A percentile compares a stretch with the other conserved stretches of the same genome.
Conservation (phyloP, 2,329 filamentous ascomycete genomes). For the Fusarium veterinarium region DNA sequence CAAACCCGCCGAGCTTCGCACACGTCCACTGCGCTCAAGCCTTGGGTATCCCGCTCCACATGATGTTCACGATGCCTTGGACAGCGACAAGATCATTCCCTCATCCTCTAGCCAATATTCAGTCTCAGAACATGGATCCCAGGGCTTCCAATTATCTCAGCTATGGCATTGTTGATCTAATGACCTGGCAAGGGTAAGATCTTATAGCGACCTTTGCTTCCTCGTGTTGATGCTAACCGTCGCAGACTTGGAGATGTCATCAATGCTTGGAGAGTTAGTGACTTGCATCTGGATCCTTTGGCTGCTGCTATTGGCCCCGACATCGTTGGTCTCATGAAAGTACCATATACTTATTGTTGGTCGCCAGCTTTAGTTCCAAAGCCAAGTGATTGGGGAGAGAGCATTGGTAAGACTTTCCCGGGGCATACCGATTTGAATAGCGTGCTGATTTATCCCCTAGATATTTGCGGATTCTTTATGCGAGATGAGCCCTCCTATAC, state of each 20-base stretch:
- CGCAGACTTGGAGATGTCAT: constrained; percentile 74
- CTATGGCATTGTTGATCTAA: constrained; percentile 83
- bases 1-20: constrained; percentile 82
- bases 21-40: constrained; percentile 84
- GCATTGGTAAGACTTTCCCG: constrained; percentile 64
- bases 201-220: rapidly evolving
- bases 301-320: constrained; percentile 82
- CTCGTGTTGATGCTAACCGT: rapidly evolving
- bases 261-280: constrained; percentile 77
- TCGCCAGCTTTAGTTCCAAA: constrained; percentile 74
- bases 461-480: constrained; percentile 79
- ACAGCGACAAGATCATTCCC: constrained; percentile 79
- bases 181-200: constrained; percentile 81
- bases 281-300: constrained; percentile 76
- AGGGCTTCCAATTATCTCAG: constrained; percentile 83
- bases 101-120: constrained; percentile 77
- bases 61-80: constrained; percentile 92
- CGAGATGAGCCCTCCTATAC: constrained; percentile 71
- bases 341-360: constrained; percentile 81
- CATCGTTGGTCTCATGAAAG: constrained; percentile 75
- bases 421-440: too few species aligned
- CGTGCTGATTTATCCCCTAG: not conserved
- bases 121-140: constrained; percentile 66
- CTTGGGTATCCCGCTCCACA: constrained; percentile 78
- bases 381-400: constrained; percentile 72